Conservation (phyloP, 2,329 filamentous ascomycete genomes). For the Biscogniauxia marginata region DNA sequence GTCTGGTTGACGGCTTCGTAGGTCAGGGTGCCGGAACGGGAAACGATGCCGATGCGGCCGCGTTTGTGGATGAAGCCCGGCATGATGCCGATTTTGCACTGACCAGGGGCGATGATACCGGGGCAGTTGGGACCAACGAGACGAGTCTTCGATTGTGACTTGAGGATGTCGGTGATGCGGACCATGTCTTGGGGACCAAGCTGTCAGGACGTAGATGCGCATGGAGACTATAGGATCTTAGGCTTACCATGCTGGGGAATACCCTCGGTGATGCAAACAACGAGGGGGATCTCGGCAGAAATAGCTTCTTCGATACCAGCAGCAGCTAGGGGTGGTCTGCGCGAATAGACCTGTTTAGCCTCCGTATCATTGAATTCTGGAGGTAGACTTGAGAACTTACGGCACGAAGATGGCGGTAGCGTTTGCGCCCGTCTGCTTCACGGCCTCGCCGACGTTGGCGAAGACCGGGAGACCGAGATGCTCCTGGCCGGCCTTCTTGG, state of each 20-base stretch:
- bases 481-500: slow-evolving; percentile 91
- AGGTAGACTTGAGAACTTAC: slow-evolving; percentile 64
- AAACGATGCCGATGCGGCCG: slow-evolving; percentile 97
- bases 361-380: background rate
- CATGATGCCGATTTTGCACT: slow-evolving; percentile 99
- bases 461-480: slow-evolving; percentile 95
- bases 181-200: slow-evolving; percentile 75
- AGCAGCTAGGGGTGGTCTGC: slow-evolving; percentile 84
- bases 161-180: slow-evolving; percentile 95
- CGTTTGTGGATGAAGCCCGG: slow-evolving; percentile 99
- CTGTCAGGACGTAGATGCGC: slow-evolving; percentile 2
- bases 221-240: slow-evolving; percentile 2
- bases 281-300: slow-evolving; percentile 85
- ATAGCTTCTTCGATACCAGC: slow-evolving; percentile 97
- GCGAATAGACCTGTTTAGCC: slow-evolving; percentile 1
- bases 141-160: slow-evolving; percentile 95
- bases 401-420: slow-evolving; percentile 96
- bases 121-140: slow-evolving; percentile 98
- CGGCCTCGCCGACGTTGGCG: slow-evolving; percentile 80
- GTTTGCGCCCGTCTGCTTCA: slow-evolving; percentile 85
- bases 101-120: slow-evolving; percentile 89
- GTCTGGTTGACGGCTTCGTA: slow-evolving; percentile 99
- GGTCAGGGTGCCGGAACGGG: slow-evolving; percentile 94
- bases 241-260: slow-evolving; percentile 89
- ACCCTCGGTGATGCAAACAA: slow-evolving; percentile 97